These are phyloP conservation scores for Podaxis sp. DNA, from an alignment of 768 basidiomycete species.

Conservation along the genomic window DNA sequence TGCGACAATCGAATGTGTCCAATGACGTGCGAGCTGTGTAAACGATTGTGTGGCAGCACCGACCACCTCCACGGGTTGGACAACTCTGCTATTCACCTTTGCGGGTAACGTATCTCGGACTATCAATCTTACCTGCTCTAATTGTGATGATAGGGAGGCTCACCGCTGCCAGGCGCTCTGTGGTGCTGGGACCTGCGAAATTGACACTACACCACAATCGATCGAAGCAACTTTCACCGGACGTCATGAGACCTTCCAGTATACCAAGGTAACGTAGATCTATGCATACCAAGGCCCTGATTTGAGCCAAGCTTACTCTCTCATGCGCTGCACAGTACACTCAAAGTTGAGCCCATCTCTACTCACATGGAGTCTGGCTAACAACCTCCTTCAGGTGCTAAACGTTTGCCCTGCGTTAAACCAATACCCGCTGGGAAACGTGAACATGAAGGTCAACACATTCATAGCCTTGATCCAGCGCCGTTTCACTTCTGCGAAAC, in stretches of 20 bases:
- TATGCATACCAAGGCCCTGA: too few species aligned
- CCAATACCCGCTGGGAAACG: slow-evolving; percentile 40
- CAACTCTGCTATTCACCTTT: slow-evolving; percentile 43
- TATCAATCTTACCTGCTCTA: background rate
- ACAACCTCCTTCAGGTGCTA: slow-evolving; percentile 35
- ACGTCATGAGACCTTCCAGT: slow-evolving; percentile 58
- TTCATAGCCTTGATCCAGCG: slow-evolving; percentile 41
- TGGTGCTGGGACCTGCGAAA: slow-evolving; percentile 53
- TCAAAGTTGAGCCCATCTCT: slow-evolving; percentile 37
- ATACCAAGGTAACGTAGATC: slow-evolving; percentile 48
- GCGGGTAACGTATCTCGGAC: slow-evolving; percentile 39
- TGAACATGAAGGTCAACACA: slow-evolving; percentile 46
- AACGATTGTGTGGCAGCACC: slow-evolving; percentile 43
- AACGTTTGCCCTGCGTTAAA: slow-evolving; percentile 48
- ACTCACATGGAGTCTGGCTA: background rate
- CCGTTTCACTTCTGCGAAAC: slow-evolving; percentile 56
- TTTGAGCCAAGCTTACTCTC: background rate
- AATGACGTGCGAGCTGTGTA: slow-evolving; percentile 52
- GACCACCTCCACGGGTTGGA: slow-evolving; percentile 55
- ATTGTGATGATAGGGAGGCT: slow-evolving; percentile 37
- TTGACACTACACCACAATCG: slow-evolving; percentile 55
- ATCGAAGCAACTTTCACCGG: slow-evolving; percentile 64
- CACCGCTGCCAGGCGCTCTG: slow-evolving; percentile 48
- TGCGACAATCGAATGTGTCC: slow-evolving; percentile 57
- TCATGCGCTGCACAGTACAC: slow-evolving; percentile 37